Conservation (phyloP, 192 early-diverging fungal genomes). For the Coemansia sp. region DNA sequence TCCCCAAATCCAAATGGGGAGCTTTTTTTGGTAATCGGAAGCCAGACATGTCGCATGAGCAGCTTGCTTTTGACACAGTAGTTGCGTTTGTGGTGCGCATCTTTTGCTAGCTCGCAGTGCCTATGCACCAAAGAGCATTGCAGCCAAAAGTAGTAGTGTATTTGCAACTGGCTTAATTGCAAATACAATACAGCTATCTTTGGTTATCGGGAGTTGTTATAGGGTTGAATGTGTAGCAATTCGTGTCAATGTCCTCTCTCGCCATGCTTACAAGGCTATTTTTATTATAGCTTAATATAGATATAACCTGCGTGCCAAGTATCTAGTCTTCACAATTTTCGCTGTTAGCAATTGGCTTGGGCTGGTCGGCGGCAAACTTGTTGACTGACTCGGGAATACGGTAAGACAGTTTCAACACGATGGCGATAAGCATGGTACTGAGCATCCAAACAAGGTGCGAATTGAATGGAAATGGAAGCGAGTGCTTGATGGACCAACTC, state of each 20-base stretch:
- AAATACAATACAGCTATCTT: too few species aligned
- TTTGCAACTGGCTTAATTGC: too few species aligned
- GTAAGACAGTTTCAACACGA: conserved; percentile 6
- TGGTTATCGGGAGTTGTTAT: too few species aligned
- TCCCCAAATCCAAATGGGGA: background rate
- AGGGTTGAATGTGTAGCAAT: too few species aligned
- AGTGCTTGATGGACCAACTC: conserved; percentile 44
- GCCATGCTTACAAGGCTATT: too few species aligned
- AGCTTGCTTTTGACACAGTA: background rate
- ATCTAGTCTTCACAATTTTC: background rate
- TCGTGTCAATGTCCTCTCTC: too few species aligned
- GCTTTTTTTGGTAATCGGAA: background rate
- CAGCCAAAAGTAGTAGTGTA: too few species aligned
- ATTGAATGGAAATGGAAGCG: conserved; percentile 42
- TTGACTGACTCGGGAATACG: conserved; percentile 38
- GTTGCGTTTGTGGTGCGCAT: too few species aligned
- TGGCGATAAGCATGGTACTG: background rate
- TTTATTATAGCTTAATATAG: too few species aligned
- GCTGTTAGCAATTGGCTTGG: background rate
- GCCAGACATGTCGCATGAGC: background rate
- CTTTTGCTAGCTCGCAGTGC: too few species aligned
- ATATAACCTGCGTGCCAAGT: too few species aligned
- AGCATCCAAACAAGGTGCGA: conserved; percentile 43
- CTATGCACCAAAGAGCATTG: too few species aligned
- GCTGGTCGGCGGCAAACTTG: conserved; percentile 23